Evolutionary conservation across 169 alveolate species (phyloP), one percentile per base, ranked within the genome.

Genomic region (Eimeria brunetti): DNA sequence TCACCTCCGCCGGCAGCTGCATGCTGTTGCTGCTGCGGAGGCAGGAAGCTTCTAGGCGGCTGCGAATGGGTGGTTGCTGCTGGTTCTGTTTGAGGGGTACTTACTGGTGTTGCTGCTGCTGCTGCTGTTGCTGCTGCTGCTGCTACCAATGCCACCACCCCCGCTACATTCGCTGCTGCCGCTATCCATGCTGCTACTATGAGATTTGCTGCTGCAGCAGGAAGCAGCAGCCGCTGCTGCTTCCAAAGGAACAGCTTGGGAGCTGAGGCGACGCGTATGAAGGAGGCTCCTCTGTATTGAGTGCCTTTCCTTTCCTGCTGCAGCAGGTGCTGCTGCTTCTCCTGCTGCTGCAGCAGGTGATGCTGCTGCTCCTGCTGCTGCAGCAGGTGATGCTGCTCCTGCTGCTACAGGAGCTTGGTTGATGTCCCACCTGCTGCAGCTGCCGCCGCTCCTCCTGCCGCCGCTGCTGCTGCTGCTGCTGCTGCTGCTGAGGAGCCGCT

Each of bases 91-190:
- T 51, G 12, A 12, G 30, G 22, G 6, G 69, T 60, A 16, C n/a
- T 60, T 24, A 30, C 83, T 73, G 53, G 9, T 12, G 56, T 16
- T 78, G 88, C 67, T 78, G 67, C 88, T 46, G 67, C 67, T 78
- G 88, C 67, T 78, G 88, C 60, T 78, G 67, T 67, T 41, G 67
- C 62, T 78, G 41, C 33, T 49, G 88, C 67, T 49, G 88, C 67
- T 46, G 88, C 83, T 73, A 22, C 51, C 83, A 38, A 30, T 73
- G 88, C 88, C 88, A 49, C 88, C 88, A 78, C 88, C 64, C 49
- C 88, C 64, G 12, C 60, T 44, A 46, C 44, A 78, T n/a, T 51
- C 24, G 44, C 62, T 78, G 64, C 44, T 44, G 36, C 69, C 46
- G 56, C 88, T 78, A 78, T 11, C 90, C 90, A 83, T 83, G 51